phyloP scores from a whole-genome alignment of 495 filamentous ascomycete species.

The Podospora bellae-mahoneyi region DNA sequence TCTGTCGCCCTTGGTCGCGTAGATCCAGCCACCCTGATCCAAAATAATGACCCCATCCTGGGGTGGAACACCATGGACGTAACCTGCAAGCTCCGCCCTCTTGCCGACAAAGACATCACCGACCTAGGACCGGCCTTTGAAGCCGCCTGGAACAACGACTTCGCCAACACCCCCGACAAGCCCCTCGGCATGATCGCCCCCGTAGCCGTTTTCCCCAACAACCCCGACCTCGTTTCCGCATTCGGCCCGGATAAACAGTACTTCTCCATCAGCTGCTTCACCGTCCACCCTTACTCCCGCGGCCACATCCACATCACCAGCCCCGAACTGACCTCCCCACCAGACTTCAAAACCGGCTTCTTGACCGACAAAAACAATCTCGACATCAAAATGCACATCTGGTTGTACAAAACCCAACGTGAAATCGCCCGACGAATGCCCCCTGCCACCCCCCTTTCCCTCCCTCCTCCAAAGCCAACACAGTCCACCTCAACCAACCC shows the following conservation, averaged over 20 bases:
- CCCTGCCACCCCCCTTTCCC: slow-evolving; percentile 51
- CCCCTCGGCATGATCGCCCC: too few relatives aligned
- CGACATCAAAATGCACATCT: slow-evolving; percentile 45
- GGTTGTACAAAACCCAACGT: slow-evolving; percentile 53
- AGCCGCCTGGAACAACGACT: too few relatives aligned
- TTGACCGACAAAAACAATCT: slow-evolving; percentile 42
- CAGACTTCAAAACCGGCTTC: slow-evolving; percentile 45
- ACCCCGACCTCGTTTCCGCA: too few relatives aligned
- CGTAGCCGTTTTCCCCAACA: too few relatives aligned
- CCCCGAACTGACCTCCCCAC: slow-evolving; percentile 30
- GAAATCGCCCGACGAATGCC: slow-evolving; percentile 55
- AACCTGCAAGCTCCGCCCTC: slow-evolving; percentile 33
- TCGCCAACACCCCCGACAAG: too few relatives aligned
- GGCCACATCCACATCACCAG: slow-evolving; percentile 55
- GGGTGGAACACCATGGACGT: slow-evolving; percentile 51
- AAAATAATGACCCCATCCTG: slow-evolving; percentile 31
- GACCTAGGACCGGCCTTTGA: too few relatives aligned
- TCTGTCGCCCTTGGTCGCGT: slow-evolving; percentile 26
- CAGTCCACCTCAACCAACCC: neutral
- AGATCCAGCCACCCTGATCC: slow-evolving; percentile 23
- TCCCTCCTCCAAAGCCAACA: slow-evolving; percentile 41
- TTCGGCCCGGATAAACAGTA: too few relatives aligned
- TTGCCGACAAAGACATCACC: too few relatives aligned
- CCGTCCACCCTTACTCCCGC: slow-evolving; percentile 54
- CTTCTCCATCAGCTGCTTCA: slow-evolving; percentile 32